Evolutionary conservation across 23 red algal species (phyloP), one percentile per base, ranked within the genome.

Genomic region (Pyropia yezoensis): DNA sequence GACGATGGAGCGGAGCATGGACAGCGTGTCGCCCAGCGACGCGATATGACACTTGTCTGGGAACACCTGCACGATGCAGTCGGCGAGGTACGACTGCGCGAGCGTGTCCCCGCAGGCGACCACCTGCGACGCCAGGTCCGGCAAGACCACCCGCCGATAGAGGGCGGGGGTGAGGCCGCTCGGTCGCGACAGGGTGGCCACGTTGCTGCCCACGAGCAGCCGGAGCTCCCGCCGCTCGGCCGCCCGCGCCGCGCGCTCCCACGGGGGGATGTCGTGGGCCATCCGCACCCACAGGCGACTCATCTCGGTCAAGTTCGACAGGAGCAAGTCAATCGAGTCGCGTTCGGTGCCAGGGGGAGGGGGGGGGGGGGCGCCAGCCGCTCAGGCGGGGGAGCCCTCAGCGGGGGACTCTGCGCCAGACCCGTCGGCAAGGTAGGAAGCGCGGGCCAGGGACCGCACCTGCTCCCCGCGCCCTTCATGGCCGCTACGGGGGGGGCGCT

Each of bases 41-140:
- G 69, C 65, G 15, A 80, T 69, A n/a, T 81, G 79, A 68, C 83
- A 88, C 57, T 91, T 80, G 61, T 98, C 94, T 25, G 86, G 87
- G 60, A 98, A 98, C 18, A 83, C 94, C 61, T 87, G 86, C 32
- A 89, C 86, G 21, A 98, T 69, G 75, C 94, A 98, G 51, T 98
- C 94, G 12, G 85, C 79, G 20, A 98, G 69, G 62, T 85, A 98
- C 49, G 91, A 80, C 70, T 98, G 94, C 16, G 81, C 81, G 22
- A 87, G 73, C 7, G 85, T 58, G 52, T 98, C 94, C 18, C 76
- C 59, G 68, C 82, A 88, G 18, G 58, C 68, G 21, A 90, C 72
- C 39, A 90, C 74, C 57, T 88, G 86, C 27, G 90, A 62, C 13
- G 76, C 27, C 23, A 96, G 62, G 2, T 54, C 59, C 0, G 85